phyloP scores from a whole-genome alignment of 2,329 filamentous ascomycete species.

The Fusarium sulawesiense region DNA sequence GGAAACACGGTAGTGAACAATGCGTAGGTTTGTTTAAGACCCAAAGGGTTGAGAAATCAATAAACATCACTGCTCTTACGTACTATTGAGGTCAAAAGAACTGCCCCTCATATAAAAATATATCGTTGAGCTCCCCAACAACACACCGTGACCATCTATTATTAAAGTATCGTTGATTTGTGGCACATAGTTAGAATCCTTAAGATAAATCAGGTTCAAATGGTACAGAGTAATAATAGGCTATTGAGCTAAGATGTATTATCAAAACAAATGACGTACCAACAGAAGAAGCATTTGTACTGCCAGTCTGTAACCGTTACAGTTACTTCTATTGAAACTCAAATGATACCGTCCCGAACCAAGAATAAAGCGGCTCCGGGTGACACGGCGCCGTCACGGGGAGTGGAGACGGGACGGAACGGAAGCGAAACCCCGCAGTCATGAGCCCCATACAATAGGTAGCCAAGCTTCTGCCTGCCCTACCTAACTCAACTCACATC shows the following conservation, averaged over 20 bases:
- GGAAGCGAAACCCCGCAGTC: constrained; percentile 27
- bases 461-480: constrained; percentile 15
- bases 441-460: constrained; percentile 30
- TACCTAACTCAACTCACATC: constrained; percentile 1
- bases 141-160: background rate
- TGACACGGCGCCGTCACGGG: constrained; percentile 30
- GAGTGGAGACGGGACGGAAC: constrained; percentile 12
- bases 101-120: background rate
- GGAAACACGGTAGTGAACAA: background rate
- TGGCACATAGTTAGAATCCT: background rate
- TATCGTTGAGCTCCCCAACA: background rate
- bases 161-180: background rate
- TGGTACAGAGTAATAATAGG: background rate
- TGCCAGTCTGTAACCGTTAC: background rate
- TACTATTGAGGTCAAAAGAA: background rate
- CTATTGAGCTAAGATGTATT: background rate
- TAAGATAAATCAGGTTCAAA: background rate
- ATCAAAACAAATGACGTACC: background rate
- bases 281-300: background rate
- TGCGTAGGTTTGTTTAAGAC: background rate
- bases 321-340: background rate
- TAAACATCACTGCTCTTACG: background rate
- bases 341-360: background rate
- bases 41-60: background rate
- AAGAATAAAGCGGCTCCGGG: constrained; percentile 13